Conservation (phyloP, 2,329 filamentous ascomycete species). For the Microsporum ferrugineum region DNA sequence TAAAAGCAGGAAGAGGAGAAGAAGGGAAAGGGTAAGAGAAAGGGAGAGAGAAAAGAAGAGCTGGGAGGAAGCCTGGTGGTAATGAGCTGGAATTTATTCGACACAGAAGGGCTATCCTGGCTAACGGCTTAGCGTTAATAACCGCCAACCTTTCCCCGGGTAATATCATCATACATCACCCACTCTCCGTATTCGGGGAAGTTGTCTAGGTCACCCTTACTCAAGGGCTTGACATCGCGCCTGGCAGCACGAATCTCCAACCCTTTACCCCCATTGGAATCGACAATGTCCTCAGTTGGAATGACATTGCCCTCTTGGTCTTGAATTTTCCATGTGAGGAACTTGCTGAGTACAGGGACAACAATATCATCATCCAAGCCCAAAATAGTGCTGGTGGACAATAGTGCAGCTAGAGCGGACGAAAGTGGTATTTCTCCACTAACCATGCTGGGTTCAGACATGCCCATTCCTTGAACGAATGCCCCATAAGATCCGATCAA, state of each 20-base stretch:
- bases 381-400: slow-evolving; percentile 9
- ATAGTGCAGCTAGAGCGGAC: slow-evolving; percentile 13
- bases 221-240: slow-evolving; percentile 15
- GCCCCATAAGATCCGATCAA: slow-evolving; percentile 52
- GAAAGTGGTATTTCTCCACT: slow-evolving; percentile 13
- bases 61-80: no score
- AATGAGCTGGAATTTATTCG: background rate
- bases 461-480: slow-evolving; percentile 26
- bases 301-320: slow-evolving; percentile 12
- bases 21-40: background rate
- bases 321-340: slow-evolving; percentile 17
- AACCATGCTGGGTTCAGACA: background rate
- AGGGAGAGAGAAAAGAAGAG: background rate
- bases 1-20: background rate
- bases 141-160: slow-evolving; percentile 10
- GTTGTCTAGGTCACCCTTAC: background rate
- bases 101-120: background rate
- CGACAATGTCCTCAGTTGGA: slow-evolving; percentile 13
- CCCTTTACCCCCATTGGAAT: slow-evolving; percentile 9
- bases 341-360: slow-evolving; percentile 13
- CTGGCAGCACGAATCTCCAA: slow-evolving; percentile 12
- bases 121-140: background rate
- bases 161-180: slow-evolving; percentile 7
- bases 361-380: slow-evolving; percentile 10
- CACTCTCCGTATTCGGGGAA: slow-evolving; percentile 9